These are phyloP conservation scores for Rhytidiadelphus loreus DNA, from an alignment of 225 moss, liverwort and hornwort genomes.

Conservation along the genomic window DNA sequence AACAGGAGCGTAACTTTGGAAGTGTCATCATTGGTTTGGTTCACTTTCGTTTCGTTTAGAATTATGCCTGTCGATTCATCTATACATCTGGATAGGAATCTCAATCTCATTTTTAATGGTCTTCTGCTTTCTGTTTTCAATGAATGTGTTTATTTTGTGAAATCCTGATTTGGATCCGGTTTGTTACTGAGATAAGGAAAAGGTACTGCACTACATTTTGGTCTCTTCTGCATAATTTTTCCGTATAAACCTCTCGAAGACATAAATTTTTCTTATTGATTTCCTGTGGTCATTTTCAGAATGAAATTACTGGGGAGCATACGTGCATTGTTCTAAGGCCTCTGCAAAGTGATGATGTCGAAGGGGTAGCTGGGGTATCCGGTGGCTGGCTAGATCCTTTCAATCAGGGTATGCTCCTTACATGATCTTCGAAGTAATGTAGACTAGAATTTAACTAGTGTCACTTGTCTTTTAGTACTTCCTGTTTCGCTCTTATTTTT, in stretches of 20 bases:
- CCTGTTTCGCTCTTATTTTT: neutral
- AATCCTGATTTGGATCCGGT: neutral
- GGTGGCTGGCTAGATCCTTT: constrained; percentile 79
- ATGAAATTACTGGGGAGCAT: constrained; percentile 89
- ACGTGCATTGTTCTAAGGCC: constrained; percentile 76
- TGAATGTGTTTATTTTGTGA: neutral
- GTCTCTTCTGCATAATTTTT: neutral
- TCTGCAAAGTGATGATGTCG: constrained; percentile 74
- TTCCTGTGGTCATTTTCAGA: constrained; percentile 23
- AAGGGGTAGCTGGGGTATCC: constrained; percentile 33
- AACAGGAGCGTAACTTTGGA: neutral
- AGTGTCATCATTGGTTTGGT: neutral
- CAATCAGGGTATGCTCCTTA: constrained; percentile 41
- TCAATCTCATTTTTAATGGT: neutral
- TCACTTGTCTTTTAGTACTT: neutral
- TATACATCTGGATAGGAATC: neutral
- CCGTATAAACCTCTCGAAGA: neutral
- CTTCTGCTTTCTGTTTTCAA: neutral
- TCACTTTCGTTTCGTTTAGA: neutral
- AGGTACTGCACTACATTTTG: neutral
- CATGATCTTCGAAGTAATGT: neutral
- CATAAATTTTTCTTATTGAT: neutral
- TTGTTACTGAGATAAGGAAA: neutral
- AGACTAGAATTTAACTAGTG: neutral
- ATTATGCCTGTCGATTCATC: neutral